phyloP scores from a whole-genome alignment of 257 asterid species.

The Echites panduratus region DNA sequence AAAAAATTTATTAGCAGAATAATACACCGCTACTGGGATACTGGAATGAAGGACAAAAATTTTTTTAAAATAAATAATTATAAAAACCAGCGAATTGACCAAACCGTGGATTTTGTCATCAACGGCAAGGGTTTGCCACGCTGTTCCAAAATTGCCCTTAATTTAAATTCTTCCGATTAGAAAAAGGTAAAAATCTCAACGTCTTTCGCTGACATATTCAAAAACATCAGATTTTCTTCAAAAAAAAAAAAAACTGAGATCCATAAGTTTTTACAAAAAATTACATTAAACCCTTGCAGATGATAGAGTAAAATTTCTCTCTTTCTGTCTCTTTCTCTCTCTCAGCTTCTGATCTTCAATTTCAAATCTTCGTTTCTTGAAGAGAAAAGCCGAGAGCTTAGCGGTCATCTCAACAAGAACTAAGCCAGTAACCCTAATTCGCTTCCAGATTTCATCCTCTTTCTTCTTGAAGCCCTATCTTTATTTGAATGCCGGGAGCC shows the following conservation, averaged over 20 bases:
- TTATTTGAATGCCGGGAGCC: conserved; percentile 10
- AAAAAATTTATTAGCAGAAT: too few relatives aligned
- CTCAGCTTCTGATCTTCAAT: conserved; percentile 21
- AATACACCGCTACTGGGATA: too few relatives aligned
- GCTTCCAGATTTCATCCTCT: conserved; percentile 1
- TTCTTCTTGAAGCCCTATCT: neutral
- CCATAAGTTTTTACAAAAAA: neutral
- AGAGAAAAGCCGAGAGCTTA: neutral
- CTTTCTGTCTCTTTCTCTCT: neutral
- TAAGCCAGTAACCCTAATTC: conserved; percentile 14
- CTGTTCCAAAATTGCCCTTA: too few relatives aligned
- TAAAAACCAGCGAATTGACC: too few relatives aligned
- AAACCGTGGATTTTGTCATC: too few relatives aligned
- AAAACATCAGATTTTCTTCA: neutral
- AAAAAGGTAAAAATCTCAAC: conserved; percentile 10
- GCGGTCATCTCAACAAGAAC: neutral
- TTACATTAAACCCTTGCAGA: neutral
- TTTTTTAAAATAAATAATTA: too few relatives aligned
- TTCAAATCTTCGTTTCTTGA: conserved; percentile 13
- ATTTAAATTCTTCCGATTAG: too few relatives aligned
- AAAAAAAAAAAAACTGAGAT: too few relatives aligned
- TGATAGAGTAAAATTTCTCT: conserved; percentile 1
- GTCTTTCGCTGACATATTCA: conserved; percentile 13
- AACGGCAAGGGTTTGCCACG: too few relatives aligned
- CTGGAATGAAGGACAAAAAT: too few relatives aligned